Evolutionary conservation across 805 yeast genomes (phyloP), one percentile per base, ranked within the genome.

Genomic region (Saccharomycopsis sp.): DNA sequence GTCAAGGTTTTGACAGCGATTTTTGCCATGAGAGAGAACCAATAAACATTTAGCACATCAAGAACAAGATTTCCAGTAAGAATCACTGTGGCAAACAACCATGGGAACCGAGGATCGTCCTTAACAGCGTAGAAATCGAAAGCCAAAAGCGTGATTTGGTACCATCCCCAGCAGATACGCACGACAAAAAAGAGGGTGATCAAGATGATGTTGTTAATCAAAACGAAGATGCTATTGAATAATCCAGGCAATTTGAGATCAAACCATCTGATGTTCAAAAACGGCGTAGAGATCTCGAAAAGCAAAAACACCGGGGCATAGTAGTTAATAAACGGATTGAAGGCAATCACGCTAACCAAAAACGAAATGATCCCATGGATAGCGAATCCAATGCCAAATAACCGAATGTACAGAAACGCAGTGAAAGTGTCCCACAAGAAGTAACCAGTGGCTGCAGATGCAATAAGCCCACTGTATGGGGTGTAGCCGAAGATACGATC

Each of bases 201-300:
- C 56, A 91, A 77, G 22, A 80, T 64, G 15, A 88, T 66, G 2
- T 96, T 96, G 70, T 90, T 90, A 64, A 84, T 65, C 49, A 80
- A 57, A 54, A 81, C 77, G 38, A 79, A 61, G n/a, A 59, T 72
- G 7, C 75, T 77, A 53, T 83, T 78, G 64, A 88, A 73, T n/a
- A 80, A 69, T 0, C 78, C 78, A 1, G 96, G 93, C 25, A 89
- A 76, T 62, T 85, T 82, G 19, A 86, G 74, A 19, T 89, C 84
- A 70, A 87, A 89, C 96, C 97, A 91, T 72, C 93, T 85, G 64
- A 88, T 68, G 71, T 91, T 92, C 62, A 91, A 89, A 70, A 90
- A 90, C 14, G 97, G 97, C 15, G 96, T 89, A 47, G 94, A 86
- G 58, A 86, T 77, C 73, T 91, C 97, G 72, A 87, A 91, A 64